A percentile compares a stretch with the other conserved stretches of the same genome.
Evolutionary conservation across 176 grass and related monocot species (phyloP).

Genomic region (Ensete glaucum): DNA sequence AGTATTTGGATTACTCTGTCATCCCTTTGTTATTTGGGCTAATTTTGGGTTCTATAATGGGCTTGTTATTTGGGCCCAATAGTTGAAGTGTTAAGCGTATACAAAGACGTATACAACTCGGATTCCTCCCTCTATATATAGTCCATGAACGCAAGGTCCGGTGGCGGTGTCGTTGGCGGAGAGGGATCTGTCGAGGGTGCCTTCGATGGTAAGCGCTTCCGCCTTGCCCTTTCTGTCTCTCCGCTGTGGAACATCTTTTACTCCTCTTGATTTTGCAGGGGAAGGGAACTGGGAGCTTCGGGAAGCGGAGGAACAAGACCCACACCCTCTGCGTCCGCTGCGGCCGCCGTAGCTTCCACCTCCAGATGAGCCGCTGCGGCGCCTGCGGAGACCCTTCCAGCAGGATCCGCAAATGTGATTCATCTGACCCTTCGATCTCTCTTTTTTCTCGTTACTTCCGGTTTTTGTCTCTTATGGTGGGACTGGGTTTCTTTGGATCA

Average conservation of each 20-base stretch:
- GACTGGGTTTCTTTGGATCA: background rate
- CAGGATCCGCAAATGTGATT: conserved; percentile 4
- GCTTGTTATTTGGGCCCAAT: no score
- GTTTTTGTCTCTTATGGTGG: background rate
- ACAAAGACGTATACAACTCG: no score
- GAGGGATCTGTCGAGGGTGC: background rate
- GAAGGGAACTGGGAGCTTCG: conserved; percentile 13
- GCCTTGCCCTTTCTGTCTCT: background rate
- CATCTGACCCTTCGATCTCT: background rate
- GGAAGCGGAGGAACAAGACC: conserved; percentile 9
- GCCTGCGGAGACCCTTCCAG: background rate
- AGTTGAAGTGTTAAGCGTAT: no score
- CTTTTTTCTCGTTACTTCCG: background rate
- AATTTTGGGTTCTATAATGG: no score
- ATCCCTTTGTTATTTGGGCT: no score
- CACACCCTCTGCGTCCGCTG: conserved; percentile 15
- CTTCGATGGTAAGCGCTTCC: background rate
- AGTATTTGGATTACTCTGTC: no score
- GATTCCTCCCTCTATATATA: no score
- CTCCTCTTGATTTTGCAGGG: conserved; percentile 2
- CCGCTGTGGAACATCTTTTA: background rate
- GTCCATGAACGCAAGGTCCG: no score
- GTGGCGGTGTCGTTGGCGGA: background rate
- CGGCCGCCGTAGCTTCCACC: conserved; percentile 5
- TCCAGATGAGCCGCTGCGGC: conserved; percentile 5